Conservation (phyloP, 345 rosid genomes). For the Barbarea vulgaris region DNA sequence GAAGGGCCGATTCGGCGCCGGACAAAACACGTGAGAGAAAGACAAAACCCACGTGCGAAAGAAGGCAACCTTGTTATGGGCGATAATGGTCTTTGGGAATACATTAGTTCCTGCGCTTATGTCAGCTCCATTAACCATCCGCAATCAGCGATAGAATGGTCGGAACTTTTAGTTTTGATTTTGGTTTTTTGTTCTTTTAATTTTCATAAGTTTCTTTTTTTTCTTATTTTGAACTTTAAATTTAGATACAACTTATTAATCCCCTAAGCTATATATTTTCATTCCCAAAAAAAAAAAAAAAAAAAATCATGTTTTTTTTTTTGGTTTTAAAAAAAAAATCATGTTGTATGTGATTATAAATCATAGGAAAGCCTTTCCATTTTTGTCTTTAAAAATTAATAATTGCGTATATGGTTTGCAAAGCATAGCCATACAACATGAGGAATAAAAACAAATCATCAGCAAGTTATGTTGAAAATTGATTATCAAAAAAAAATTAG, state of each 20-base stretch:
- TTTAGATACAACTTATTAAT: background rate
- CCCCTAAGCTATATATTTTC: background rate
- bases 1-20: constrained; percentile 36
- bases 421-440: background rate
- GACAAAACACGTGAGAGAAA: constrained; percentile 39
- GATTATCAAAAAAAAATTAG: too few relatives aligned
- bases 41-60: constrained; percentile 36
- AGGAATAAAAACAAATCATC: background rate
- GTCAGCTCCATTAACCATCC: constrained; percentile 29
- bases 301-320: too few relatives aligned
- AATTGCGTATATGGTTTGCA: background rate
- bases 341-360: background rate
- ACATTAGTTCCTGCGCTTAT: constrained; percentile 21
- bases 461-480: background rate
- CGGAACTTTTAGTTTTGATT: background rate
- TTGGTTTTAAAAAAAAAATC: too few relatives aligned
- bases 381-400: background rate
- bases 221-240: background rate
- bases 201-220: background rate
- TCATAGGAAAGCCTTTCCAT: background rate
- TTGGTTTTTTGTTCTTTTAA: background rate
- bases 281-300: background rate
- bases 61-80: constrained; percentile 35
- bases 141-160: constrained; percentile 36
- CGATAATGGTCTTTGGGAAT: constrained; percentile 15